These are phyloP conservation scores for Leucosporidium scottii DNA, from an alignment of 768 basidiomycete species.

Conservation along the genomic window DNA sequence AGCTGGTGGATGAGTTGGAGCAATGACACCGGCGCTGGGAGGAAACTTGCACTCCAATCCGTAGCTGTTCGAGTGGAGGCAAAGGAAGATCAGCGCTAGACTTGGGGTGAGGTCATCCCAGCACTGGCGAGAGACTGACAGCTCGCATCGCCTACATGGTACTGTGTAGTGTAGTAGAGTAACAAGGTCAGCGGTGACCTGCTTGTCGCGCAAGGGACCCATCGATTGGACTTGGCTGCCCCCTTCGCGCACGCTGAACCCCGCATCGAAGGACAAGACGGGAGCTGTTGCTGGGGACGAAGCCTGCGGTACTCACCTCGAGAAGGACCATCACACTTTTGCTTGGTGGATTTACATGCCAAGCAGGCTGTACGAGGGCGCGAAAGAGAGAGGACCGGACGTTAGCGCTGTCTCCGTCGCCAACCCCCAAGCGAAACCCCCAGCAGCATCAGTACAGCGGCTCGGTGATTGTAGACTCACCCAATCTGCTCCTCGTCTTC, in stretches of 20 bases:
- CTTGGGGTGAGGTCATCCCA: too few species aligned
- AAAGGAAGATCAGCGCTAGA: not conserved
- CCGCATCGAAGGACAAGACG: not conserved
- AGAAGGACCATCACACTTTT: constrained; percentile 28
- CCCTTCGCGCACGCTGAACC: not conserved
- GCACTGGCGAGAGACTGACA: not conserved
- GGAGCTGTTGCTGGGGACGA: not conserved
- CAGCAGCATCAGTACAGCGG: too few species aligned
- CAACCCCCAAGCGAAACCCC: too few species aligned
- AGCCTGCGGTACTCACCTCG: constrained; percentile 13
- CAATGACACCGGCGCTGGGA: constrained; percentile 14
- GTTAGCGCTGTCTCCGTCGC: too few species aligned
- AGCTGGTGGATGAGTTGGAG: constrained; percentile 5
- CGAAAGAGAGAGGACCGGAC: too few species aligned
- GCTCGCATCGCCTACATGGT: constrained; percentile 29
- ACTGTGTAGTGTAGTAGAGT: constrained; percentile 4
- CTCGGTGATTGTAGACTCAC: not conserved
- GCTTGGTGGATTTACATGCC: not conserved
- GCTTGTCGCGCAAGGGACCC: not conserved
- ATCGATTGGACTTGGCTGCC: not conserved
- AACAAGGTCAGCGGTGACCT: not conserved
- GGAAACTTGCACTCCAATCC: constrained; percentile 34
- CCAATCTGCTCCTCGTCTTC: not conserved
- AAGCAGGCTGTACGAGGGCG: too few species aligned
- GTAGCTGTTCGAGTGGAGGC: constrained; percentile 11